Evolutionary conservation across 495 filamentous ascomycete genomes (phyloP), one percentile per base, ranked within the genome.

Genomic region (Tuber calosporum): DNA sequence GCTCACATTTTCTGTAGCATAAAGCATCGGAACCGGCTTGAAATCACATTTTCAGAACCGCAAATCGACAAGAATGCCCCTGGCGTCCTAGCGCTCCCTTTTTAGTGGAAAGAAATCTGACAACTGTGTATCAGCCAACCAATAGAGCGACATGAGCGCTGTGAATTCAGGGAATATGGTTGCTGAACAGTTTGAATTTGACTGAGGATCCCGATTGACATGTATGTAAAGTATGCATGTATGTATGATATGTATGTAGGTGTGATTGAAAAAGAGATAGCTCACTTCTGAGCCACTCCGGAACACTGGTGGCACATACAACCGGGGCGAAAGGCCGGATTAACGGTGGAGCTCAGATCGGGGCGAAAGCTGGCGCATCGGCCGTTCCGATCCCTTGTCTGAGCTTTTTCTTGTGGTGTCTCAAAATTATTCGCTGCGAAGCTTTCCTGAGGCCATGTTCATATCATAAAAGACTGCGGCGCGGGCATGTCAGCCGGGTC

Each of bases 181-280:
- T 34, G 53, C 53, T 34, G 26, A 62, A 30, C 53, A 62, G 53
- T 34, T 62, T 19, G 53, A 62, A 62, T 15, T 62, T 4, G 53
- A 17, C 53, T 4, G 53, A 62, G 53, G 53, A 30, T 6, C 26
- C 30, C 17, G 53, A 62, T 62, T 62, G 53, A 62, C 53, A 62
- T 62, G 53, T 34, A 62, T 62, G 53, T 30, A 62, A 58, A 34
- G 53, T 62, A 53, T 26, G 48, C 48, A 53, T 26, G 48, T 53
- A 34, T 62, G 26, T 34, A 62, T 34, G 53, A 58, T 62, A 62
- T 62, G 53, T 62, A 62, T 62, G 53, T 62, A 34, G 53, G 53
- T 62, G 53, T 62, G 53, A 62, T 62, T 71, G 71, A 78, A 78
- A 78, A 78, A 78, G 75, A 78, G 76, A 78, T 75, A 78, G 76